phyloP scores from a whole-genome alignment of 495 filamentous ascomycete species.

The Lasiosphaeria ovina region DNA sequence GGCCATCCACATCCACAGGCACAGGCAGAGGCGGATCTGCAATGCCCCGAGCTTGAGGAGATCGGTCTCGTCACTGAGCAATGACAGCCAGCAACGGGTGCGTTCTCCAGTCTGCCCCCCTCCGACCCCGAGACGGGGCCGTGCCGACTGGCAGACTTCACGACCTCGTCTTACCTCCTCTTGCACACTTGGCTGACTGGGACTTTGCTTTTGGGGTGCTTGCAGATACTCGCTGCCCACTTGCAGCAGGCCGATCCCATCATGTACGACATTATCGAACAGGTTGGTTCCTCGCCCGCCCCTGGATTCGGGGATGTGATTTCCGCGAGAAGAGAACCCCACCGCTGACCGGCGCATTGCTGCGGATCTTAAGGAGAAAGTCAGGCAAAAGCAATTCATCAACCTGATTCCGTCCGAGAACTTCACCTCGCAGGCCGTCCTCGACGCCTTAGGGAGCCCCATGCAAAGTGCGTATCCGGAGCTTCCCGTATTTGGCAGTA shows the following conservation, averaged over 20 bases:
- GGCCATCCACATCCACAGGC: conserved; percentile 13
- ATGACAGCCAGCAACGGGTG: conserved; percentile 67
- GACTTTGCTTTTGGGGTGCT: neutral
- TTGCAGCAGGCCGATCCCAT: conserved; percentile 83
- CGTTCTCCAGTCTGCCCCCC: conserved; percentile 5
- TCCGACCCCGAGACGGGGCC: conserved; percentile 1
- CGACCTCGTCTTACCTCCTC: too few species aligned
- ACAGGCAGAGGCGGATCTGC: neutral
- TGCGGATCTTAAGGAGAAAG: conserved; percentile 69
- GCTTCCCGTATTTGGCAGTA: too few species aligned
- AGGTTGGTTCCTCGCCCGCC: conserved; percentile 52
- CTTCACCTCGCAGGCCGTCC: conserved; percentile 95
- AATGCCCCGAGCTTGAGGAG: conserved; percentile 11
- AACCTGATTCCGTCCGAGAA: conserved; percentile 99
- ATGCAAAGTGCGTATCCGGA: conserved; percentile 79
- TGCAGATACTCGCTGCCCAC: conserved; percentile 72
- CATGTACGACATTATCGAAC: conserved; percentile 83
- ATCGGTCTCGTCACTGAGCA: conserved; percentile 49
- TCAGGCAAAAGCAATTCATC: conserved; percentile 93
- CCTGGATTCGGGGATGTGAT: neutral
- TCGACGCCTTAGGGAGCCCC: conserved; percentile 93
- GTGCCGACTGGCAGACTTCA: too few species aligned
- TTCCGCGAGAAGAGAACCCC: neutral
- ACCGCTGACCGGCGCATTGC: neutral
- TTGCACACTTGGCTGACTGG: conserved; percentile 13